Conservation (phyloP, 2,329 filamentous ascomycete genomes). For the Parasarocladium wereldwijsianum region DNA sequence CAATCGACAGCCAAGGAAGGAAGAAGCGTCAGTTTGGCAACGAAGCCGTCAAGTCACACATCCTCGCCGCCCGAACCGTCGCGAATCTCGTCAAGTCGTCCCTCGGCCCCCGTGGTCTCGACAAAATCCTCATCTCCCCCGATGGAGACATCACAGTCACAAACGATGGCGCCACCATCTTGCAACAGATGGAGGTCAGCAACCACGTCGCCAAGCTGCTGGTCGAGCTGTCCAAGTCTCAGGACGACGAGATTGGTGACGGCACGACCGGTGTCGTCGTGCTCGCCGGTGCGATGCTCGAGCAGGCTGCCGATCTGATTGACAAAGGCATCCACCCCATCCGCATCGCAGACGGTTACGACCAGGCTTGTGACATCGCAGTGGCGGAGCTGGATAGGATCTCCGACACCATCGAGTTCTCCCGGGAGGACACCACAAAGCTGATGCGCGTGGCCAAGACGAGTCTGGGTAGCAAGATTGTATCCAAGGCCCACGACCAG, state of each 20-base stretch:
- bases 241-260: constrained; percentile 97
- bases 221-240: constrained; percentile 93
- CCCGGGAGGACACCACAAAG: constrained; percentile 65
- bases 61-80: constrained; percentile 88
- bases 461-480: constrained; percentile 94
- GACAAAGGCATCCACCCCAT: constrained; percentile 99
- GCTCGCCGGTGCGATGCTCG: constrained; percentile 80
- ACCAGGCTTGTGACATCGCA: constrained; percentile 93
- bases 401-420: constrained; percentile 81
- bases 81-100: constrained; percentile 97
- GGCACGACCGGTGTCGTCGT: constrained; percentile 97
- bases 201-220: constrained; percentile 97
- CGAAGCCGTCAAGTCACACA: constrained; percentile 96
- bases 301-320: constrained; percentile 94
- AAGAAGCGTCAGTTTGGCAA: constrained; percentile 96
- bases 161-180: constrained; percentile 95
- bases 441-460: constrained; percentile 91
- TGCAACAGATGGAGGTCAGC: constrained; percentile 96
- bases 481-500: constrained; percentile 96
- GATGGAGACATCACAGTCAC: constrained; percentile 99
- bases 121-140: constrained; percentile 97
- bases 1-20: constrained; percentile 62
- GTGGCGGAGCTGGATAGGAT: constrained; percentile 86
- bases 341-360: constrained; percentile 94
- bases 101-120: constrained; percentile 83